Percentiles rank a stretch among this genome's conserved stretches.
These are phyloP conservation scores for Cicer bijugum DNA, from an alignment of 306 rosid genomes.

Conservation along the genomic window DNA sequence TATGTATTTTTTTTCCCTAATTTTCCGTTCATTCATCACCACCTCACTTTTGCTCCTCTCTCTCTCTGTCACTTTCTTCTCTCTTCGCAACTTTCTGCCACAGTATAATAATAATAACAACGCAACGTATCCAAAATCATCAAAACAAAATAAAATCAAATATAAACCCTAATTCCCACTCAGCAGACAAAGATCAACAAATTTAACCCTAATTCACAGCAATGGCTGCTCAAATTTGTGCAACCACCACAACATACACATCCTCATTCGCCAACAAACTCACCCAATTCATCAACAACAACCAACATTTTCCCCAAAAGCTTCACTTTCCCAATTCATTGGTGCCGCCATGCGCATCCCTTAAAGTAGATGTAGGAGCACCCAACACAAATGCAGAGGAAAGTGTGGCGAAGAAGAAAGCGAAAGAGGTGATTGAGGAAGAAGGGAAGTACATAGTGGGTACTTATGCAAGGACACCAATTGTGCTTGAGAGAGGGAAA, in stretches of 20 bases:
- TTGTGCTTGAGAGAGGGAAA: conserved; percentile 72
- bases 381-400: not conserved
- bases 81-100: too few relatives aligned
- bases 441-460: conserved; percentile 73
- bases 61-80: too few relatives aligned
- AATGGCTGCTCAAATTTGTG: not conserved
- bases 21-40: too few relatives aligned
- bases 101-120: too few relatives aligned
- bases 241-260: not conserved
- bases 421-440: conserved; percentile 63
- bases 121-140: too few relatives aligned
- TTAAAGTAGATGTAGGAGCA: not conserved
- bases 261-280: not conserved
- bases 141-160: not conserved
- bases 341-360: not conserved
- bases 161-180: conserved; percentile 20
- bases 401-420: conserved; percentile 45
- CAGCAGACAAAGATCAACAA: not conserved
- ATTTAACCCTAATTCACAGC: not conserved
- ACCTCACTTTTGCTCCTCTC: too few relatives aligned
- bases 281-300: conserved; percentile 1
- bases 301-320: not conserved
- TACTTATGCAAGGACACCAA: conserved; percentile 79
- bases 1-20: too few relatives aligned
- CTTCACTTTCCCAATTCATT: not conserved